These are phyloP conservation scores for Penicillium cinerascens DNA, from an alignment of 495 filamentous ascomycete genomes.

Conservation along the genomic window DNA sequence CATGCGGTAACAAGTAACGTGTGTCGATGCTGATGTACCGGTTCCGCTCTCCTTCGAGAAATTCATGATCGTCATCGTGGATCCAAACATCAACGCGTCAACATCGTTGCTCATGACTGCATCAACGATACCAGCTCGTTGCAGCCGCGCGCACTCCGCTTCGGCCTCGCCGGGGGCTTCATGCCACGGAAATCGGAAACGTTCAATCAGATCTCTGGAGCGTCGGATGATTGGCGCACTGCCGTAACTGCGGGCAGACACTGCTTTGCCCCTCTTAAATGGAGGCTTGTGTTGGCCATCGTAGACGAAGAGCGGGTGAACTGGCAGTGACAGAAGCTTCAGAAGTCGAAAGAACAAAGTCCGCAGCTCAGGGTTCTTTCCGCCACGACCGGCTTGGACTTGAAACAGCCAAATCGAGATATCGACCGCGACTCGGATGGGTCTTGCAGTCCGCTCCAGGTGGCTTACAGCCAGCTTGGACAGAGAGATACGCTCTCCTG, in stretches of 20 bases:
- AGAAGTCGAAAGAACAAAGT: conserved; percentile 91
- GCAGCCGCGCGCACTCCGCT: conserved; percentile 88
- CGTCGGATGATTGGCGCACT: conserved; percentile 51
- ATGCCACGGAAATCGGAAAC: conserved; percentile 83
- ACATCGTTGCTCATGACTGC: conserved; percentile 96
- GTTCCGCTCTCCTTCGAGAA: conserved; percentile 72
- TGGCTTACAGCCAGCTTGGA: conserved; percentile 77
- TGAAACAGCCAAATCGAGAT: conserved; percentile 98
- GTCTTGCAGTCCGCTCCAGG: conserved; percentile 63
- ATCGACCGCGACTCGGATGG: conserved; percentile 87
- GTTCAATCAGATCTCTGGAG: conserved; percentile 73
- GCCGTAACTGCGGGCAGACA: conserved; percentile 36
- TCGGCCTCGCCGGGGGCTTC: conserved; percentile 94
- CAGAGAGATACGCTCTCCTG: conserved; percentile 74
- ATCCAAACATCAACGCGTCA: conserved; percentile 97
- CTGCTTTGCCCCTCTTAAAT: conserved; percentile 75
- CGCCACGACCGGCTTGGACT: conserved; percentile 78
- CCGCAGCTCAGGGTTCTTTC: conserved; percentile 84
- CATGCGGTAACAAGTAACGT: conserved; percentile 75
- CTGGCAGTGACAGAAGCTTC: conserved; percentile 71
- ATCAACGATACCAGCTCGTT: conserved; percentile 82
- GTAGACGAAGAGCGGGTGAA: conserved; percentile 93
- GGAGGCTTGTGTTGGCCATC: conserved; percentile 87
- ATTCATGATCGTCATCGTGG: conserved; percentile 69
- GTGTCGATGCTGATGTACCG: conserved; percentile 68